Evolutionary conservation across 2,329 filamentous ascomycete species (phyloP), one percentile per base, ranked within the genome.

Genomic region (Verticillium dahliae): DNA sequence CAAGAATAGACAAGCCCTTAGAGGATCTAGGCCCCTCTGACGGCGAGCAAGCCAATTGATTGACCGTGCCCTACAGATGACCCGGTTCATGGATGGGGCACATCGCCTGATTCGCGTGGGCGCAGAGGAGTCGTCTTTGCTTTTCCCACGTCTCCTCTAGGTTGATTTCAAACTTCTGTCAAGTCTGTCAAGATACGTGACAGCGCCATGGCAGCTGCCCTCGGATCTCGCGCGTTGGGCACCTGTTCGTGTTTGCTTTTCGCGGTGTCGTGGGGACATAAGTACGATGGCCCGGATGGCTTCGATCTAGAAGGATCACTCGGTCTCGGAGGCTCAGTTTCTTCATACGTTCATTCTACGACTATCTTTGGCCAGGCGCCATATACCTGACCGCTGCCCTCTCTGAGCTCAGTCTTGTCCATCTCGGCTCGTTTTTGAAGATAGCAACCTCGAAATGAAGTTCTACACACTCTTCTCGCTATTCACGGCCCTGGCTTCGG

Each of bases 401-500:
- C 27, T 31, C 27, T 31, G 27, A 10, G 18, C 22, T 52, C 45
- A 52, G 9, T 52, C 18, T 5, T 11, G 10, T 22, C 11, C 18
- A 31, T 18, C 22, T 52, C 13, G 9, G 45, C n/a, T 18, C 39
- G 7, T 27, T 10, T 11, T 22, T 52, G 9, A 22, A 10, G 9
- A 3, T 13, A 13, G 9, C 3, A 45, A n/a, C 39, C 7, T 9
- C 52, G 31, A 7, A 14, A 55, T 55, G 52, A 55, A 55, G 52
- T 11, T 34, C 15, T 27, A 11, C 52, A 13, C 27, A 6, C 52
- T 55, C 52, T 34, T 55, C 22, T 55, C 52, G 13, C 22, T 55
- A 18, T 18, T 15, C 15, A 27, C 52, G 6, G 10, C 18, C 52
- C 52, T 55, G 52, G 52, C 52, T 27, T 55, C 68, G 0, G 75